phyloP scores from a whole-genome alignment of 371 early-diverging fungal genomes.

The Actinomortierella ambigua region DNA sequence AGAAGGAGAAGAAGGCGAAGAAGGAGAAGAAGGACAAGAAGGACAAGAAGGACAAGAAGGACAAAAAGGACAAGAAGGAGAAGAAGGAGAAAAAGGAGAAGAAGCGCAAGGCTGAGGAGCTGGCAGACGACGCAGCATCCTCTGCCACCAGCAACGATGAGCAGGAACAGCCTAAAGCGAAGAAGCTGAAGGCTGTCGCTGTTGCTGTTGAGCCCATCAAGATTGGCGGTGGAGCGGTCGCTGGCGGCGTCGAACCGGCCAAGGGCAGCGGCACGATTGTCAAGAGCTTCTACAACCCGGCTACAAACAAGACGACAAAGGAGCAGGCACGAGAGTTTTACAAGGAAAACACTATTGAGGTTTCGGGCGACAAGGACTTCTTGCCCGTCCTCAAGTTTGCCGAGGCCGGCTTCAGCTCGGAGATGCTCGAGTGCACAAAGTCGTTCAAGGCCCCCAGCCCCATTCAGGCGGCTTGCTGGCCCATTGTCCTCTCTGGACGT shows the following conservation, averaged over 20 bases:
- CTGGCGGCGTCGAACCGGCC: slow-evolving; percentile 21
- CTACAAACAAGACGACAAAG: slow-evolving; percentile 45
- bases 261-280: slow-evolving; percentile 18
- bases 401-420: slow-evolving; percentile 71
- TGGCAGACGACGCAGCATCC: slow-evolving; percentile 10
- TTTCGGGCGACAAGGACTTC: slow-evolving; percentile 66
- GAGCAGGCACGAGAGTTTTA: slow-evolving; percentile 56
- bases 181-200: slow-evolving; percentile 51
- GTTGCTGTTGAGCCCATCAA: slow-evolving; percentile 31
- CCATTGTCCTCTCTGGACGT: slow-evolving; percentile 70
- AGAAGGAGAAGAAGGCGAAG: slow-evolving; percentile 20
- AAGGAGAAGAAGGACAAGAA: slow-evolving; percentile 21
- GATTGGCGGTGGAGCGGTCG: slow-evolving; percentile 21
- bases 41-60: slow-evolving; percentile 47
- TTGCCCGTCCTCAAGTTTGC: slow-evolving; percentile 81
- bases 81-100: slow-evolving; percentile 48
- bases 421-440: slow-evolving; percentile 80
- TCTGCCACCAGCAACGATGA: slow-evolving; percentile 19
- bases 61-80: slow-evolving; percentile 50
- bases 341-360: slow-evolving; percentile 71
- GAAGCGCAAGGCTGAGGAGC: slow-evolving; percentile 21
- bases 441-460: slow-evolving; percentile 92
- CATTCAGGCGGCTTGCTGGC: slow-evolving; percentile 97
- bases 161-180: slow-evolving; percentile 50
- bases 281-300: slow-evolving; percentile 32